Evolutionary conservation across 805 yeast species (phyloP).

Genomic region (Pichia heedii): DNA sequence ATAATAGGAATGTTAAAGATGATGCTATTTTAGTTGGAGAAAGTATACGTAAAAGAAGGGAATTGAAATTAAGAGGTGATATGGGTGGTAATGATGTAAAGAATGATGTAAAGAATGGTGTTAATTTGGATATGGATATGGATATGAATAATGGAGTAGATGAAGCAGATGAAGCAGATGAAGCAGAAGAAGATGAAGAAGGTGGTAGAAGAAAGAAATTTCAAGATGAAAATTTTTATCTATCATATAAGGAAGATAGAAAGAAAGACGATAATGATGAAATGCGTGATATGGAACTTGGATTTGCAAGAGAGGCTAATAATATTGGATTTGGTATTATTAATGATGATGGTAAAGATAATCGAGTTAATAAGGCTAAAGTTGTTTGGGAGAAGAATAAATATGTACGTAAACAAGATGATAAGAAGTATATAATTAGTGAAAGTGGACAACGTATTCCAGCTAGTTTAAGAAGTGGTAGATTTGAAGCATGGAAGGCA

Average conservation of each 20-base stretch:
- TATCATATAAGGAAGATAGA: slow-evolving; percentile 85
- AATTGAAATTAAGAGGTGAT: slow-evolving; percentile 30
- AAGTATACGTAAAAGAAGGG: slow-evolving; percentile 62
- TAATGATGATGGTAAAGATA: slow-evolving; percentile 55
- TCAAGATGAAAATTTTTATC: slow-evolving; percentile 71
- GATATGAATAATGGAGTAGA: too few species aligned
- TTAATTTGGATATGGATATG: slow-evolving; percentile 28
- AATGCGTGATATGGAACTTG: slow-evolving; percentile 37
- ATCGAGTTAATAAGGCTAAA: slow-evolving; percentile 44
- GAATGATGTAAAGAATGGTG: slow-evolving; percentile 31
- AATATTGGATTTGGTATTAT: slow-evolving; percentile 78
- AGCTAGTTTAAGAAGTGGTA: slow-evolving; percentile 84
- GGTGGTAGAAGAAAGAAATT: slow-evolving; percentile 31
- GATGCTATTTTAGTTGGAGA: too few species aligned
- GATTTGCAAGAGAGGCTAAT: slow-evolving; percentile 74
- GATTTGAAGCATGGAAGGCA: slow-evolving; percentile 86
- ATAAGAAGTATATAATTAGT: slow-evolving; percentile 82
- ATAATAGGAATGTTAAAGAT: slow-evolving; percentile 50
- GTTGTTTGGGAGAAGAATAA: slow-evolving; percentile 93
- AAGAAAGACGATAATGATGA: slow-evolving; percentile 71
- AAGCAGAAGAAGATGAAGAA: slow-evolving; percentile 27
- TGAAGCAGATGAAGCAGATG: too few species aligned
- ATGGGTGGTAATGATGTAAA: slow-evolving; percentile 46
- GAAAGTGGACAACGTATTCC: slow-evolving; percentile 92
- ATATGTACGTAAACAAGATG: slow-evolving; percentile 74